A percentile compares a stretch with the other conserved stretches of the same genome.
phyloP scores from a whole-genome alignment of 768 basidiomycete species.

The Trametes meyenii region DNA sequence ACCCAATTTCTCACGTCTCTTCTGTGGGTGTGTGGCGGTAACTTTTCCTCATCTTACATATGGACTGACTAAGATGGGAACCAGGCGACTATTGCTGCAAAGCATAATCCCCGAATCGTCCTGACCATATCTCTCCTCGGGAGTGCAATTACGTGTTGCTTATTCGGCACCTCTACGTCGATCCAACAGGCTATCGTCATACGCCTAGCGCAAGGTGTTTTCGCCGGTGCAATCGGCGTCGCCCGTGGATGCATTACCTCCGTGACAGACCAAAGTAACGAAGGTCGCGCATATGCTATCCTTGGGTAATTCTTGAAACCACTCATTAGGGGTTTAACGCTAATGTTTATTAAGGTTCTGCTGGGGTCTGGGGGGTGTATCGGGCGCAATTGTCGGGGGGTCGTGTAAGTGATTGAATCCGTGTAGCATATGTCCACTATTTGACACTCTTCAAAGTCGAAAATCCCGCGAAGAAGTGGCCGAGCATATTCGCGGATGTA shows the following conservation, averaged over 20 bases:
- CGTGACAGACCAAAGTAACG: slow-evolving; percentile 90
- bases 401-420: slow-evolving; percentile 56
- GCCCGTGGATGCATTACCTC: slow-evolving; percentile 86
- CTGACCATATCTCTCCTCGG: slow-evolving; percentile 85
- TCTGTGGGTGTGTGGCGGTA: slow-evolving; percentile 66
- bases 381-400: slow-evolving; percentile 85
- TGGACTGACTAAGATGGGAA: neutral
- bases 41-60: neutral
- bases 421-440: slow-evolving; percentile 13
- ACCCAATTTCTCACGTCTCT: slow-evolving; percentile 96
- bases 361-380: slow-evolving; percentile 96
- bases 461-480: slow-evolving; percentile 86
- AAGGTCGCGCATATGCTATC: slow-evolving; percentile 92
- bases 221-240: slow-evolving; percentile 93
- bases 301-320: slow-evolving; percentile 59
- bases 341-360: slow-evolving; percentile 60
- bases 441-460: slow-evolving; percentile 55
- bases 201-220: slow-evolving; percentile 88
- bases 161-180: slow-evolving; percentile 78
- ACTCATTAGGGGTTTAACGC: neutral
- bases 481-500: slow-evolving; percentile 64
- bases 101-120: slow-evolving; percentile 85
- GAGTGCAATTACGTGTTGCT: slow-evolving; percentile 73
- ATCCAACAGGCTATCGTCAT: slow-evolving; percentile 82
- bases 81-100: slow-evolving; percentile 91